Percentiles rank a stretch among this genome's conserved stretches.
Conservation (phyloP, 2,329 filamentous ascomycete species). For the Lachnellula suecica region DNA sequence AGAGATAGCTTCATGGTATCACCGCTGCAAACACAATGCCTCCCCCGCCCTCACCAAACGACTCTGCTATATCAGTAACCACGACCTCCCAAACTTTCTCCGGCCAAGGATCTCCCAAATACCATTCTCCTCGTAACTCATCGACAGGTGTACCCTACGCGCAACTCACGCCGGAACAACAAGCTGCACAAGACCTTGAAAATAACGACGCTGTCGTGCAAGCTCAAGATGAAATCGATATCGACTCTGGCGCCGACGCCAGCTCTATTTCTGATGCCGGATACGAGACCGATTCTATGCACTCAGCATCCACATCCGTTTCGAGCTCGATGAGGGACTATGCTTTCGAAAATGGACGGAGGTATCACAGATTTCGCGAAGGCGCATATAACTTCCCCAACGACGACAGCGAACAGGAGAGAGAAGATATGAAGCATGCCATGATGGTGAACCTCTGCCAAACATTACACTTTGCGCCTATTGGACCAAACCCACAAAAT, state of each 20-base stretch:
- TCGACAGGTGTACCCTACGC: slow-evolving; percentile 1
- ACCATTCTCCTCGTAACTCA: slow-evolving; percentile 1
- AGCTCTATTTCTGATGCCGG: slow-evolving; percentile 24
- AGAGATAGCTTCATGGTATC: background rate
- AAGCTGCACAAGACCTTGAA: slow-evolving; percentile 20
- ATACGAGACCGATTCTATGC: slow-evolving; percentile 29
- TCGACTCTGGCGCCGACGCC: slow-evolving; percentile 20
- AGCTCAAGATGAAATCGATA: slow-evolving; percentile 28
- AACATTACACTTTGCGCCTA: slow-evolving; percentile 50
- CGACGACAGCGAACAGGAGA: slow-evolving; percentile 58
- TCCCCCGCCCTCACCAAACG: slow-evolving; percentile 8
- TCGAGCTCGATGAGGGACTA: slow-evolving; percentile 46
- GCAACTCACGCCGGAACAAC: slow-evolving; percentile 13
- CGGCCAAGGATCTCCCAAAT: background rate
- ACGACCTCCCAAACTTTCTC: background rate
- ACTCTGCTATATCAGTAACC: slow-evolving; percentile 20
- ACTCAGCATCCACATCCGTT: slow-evolving; percentile 26
- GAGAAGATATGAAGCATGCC: slow-evolving; percentile 50
- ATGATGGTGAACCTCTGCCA: slow-evolving; percentile 29
- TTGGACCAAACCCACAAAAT: slow-evolving; percentile 46
- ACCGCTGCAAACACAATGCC: background rate
- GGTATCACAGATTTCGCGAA: slow-evolving; percentile 56
- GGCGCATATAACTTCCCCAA: slow-evolving; percentile 59
- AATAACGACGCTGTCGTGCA: slow-evolving; percentile 22
- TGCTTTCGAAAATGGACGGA: slow-evolving; percentile 55